Percentiles rank a stretch among this genome's conserved stretches.
phyloP scores from a whole-genome alignment of 2,329 filamentous ascomycete species.

The Ophiocordyceps robertsii region DNA sequence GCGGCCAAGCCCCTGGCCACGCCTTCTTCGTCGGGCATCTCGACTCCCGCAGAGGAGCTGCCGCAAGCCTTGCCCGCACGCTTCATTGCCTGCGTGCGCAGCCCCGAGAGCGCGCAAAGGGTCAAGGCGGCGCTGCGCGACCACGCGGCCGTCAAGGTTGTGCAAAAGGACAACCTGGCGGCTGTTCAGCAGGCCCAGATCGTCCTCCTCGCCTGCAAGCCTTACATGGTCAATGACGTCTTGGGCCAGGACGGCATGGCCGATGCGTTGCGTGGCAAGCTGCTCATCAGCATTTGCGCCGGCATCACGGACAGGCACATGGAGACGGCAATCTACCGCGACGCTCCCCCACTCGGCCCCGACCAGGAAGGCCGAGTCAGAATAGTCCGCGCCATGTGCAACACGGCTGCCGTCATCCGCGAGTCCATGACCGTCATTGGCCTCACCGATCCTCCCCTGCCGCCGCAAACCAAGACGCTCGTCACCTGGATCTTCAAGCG shows the following conservation, averaged over 20 bases:
- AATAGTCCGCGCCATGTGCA: constrained; percentile 72
- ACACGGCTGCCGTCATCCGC: constrained; percentile 65
- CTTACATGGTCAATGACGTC: constrained; percentile 57
- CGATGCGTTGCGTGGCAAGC: constrained; percentile 62
- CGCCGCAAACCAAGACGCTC: constrained; percentile 36
- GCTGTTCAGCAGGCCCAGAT: constrained; percentile 58
- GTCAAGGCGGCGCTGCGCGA: constrained; percentile 52
- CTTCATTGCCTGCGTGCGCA: constrained; percentile 72
- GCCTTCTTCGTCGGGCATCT: constrained; percentile 24
- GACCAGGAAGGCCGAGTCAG: constrained; percentile 38
- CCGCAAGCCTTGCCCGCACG: constrained; percentile 51
- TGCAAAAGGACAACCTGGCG: constrained; percentile 58
- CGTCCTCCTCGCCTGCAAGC: constrained; percentile 69
- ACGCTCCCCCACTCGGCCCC: constrained; percentile 22
- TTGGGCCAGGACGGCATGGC: constrained; percentile 54
- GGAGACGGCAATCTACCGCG: constrained; percentile 46
- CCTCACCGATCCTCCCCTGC: constrained; percentile 43
- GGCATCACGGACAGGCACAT: constrained; percentile 62
- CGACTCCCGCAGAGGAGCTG: constrained; percentile 31
- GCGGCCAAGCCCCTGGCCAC: constrained; percentile 30
- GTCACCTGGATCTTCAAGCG: constrained; percentile 66
- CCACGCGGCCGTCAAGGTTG: constrained; percentile 51
- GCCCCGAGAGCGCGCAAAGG: constrained; percentile 53
- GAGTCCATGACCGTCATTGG: constrained; percentile 76
- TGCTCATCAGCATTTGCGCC: constrained; percentile 70